phyloP scores from a whole-genome alignment of 768 basidiomycete genomes.

The Termitomyces sp. region DNA sequence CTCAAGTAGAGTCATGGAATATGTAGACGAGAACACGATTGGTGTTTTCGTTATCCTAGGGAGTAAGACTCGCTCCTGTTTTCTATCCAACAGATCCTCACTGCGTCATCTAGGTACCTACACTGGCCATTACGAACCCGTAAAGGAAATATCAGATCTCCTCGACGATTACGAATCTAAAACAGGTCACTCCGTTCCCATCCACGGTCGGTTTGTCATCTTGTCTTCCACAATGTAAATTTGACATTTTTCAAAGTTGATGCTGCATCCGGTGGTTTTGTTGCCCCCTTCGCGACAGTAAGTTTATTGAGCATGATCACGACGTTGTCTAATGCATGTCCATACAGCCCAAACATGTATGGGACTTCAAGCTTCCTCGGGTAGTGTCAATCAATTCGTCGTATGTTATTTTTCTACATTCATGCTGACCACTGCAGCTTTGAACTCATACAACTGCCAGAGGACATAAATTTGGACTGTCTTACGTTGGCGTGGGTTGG shows the following conservation, averaged over 20 bases:
- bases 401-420: slow-evolving; percentile 19
- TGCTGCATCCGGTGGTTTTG: slow-evolving; percentile 61
- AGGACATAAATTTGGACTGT: slow-evolving; percentile 58
- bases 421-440: no score
- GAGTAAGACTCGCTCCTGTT: slow-evolving; percentile 20
- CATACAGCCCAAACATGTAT: slow-evolving; percentile 46
- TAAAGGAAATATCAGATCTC: slow-evolving; percentile 77
- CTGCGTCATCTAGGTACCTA: slow-evolving; percentile 43
- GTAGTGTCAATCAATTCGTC: slow-evolving; percentile 59
- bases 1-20: slow-evolving; percentile 57
- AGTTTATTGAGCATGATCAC: slow-evolving; percentile 6
- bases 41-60: slow-evolving; percentile 54
- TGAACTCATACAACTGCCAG: slow-evolving; percentile 20
- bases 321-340: slow-evolving; percentile 19
- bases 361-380: slow-evolving; percentile 61
- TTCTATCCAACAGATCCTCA: slow-evolving; percentile 39
- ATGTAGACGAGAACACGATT: slow-evolving; percentile 71
- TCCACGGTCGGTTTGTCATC: slow-evolving; percentile 53
- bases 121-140: slow-evolving; percentile 73
- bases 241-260: slow-evolving; percentile 37
- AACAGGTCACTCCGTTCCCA: slow-evolving; percentile 56
- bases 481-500: slow-evolving; percentile 63
- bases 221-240: slow-evolving; percentile 36
- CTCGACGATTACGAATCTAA: slow-evolving; percentile 58
- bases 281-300: slow-evolving; percentile 55